Base-by-base conservation (phyloP, 192 early-diverging fungal genomes). In the Entomortierella parvispora region DNA sequence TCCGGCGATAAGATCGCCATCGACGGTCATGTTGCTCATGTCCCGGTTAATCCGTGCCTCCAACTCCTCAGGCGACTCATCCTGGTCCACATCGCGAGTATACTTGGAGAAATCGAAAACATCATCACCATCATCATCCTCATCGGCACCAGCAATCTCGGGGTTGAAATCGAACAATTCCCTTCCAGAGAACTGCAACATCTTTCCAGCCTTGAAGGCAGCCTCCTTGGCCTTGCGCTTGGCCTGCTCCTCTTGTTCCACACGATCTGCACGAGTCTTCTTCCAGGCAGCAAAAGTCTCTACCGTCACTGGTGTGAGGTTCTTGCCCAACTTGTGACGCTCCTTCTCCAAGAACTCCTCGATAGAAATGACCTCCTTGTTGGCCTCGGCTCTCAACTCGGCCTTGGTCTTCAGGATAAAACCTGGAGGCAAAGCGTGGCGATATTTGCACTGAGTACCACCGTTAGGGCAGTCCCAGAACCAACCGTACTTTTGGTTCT, bases 381-480 rank as follows among this genome's bases (percentile, higher is more conserved):
- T 79, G 49, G 84, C 89, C 62, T 91, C 87, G 57, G 80, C 84
- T 69, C 79, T 82, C 82, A 93, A 91, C 69, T 94, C 92, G 63
- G 93, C 90, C 86, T 97, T 97, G 65, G 90, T 92, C 75, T 98
- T 97, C 31, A 99, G 82, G 6, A 98, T 87, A 72, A 95, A 99
- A 10, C 98, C 98, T 44, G 94, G 94, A 29, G 98, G 98, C 80
- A 99, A 84, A 51, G 96, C 95, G 76, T 99, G 98, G 58, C 90
- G 85, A 79, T 99, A 99, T 85, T 95, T 97, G 86, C 98, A 99
- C 66, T 88, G 88, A 59, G 86, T 84, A 81, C 93, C 93, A 65
- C 96, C 96, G 69, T 96, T 97, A 37, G 98, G 98, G 79, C 97
- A 99, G 60, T 96, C 95, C 97, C 97, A 99, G 88, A 99, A 99